Base-by-base conservation (phyloP, 2,329 filamentous ascomycete genomes). In the Penicillium expansum region DNA sequence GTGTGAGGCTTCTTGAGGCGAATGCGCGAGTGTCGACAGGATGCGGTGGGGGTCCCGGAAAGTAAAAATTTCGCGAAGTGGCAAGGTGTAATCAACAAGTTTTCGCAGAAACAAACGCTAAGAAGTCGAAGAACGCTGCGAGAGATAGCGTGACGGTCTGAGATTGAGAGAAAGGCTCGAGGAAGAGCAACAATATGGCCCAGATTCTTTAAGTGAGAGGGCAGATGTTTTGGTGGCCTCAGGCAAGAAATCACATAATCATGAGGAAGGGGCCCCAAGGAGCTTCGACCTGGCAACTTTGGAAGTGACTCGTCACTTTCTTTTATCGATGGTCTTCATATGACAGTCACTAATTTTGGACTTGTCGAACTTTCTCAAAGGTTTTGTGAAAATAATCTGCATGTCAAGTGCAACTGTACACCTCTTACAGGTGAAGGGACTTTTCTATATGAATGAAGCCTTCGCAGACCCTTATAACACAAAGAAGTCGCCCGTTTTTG, bases 41-140 rank as follows among this genome's bases (percentile, higher is more conserved):
- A 56, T 60, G 56, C 58, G 62, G 64, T 59, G 64, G 62, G 38
- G 52, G 51, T 49, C 44, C 45, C 43, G 39, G 54, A 59, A 29
- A 30, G 48, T 48, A 59, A 59, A 62, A 59, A 59, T 42, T 60
- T 63, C 57, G 61, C 38, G 16, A 33, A 8, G 54, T 38, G 44
- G 53, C 51, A 29, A 56, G 48, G n/a, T 22, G 37, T 41, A 30
- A 37, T 52, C 16, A 32, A 48, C 24, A 39, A 38, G 24, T 20
- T 42, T 18, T 32, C 27, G 33, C 33, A 51, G 22, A 48, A 33
- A n/a, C 37, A 24, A 50, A 50, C 13, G 7, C 30, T 27, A 14
- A 10, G 39, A 39, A 50, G 14, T 37, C 2, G 2, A 22, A 27
- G 7, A 43, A 29, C 10, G 8, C 38, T 16, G 20, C 5, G 16